Base-by-base conservation (phyloP, 495 filamentous ascomycete species). In the Neurospora tetraspora region DNA sequence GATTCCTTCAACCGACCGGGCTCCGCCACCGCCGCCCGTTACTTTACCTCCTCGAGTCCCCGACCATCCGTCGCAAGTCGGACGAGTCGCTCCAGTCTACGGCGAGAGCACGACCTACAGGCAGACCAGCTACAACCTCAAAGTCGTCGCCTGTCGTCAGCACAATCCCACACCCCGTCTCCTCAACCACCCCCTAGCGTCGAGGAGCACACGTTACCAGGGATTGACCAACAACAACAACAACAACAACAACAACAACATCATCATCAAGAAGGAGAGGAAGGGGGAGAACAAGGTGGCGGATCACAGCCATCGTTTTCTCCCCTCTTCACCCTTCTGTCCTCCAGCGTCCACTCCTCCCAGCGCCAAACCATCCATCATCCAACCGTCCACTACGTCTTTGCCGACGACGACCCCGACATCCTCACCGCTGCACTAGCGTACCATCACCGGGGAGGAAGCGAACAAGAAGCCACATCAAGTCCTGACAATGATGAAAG, bases 361-460 rank as follows among this genome's bases (percentile, higher is more conserved):
- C 71, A 71, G 59, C 73, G 74, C 12, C 76, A 78, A 69, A 86
- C 86, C 68, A 86, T 85, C 10, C 83, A 93, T 81, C 86, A 95
- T 81, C 94, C 96, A 74, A 89, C 86, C 47, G 89, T 97, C 3
- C 93, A 95, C 85, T 98, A 98, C 83, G 88, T 97, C 73, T 98
- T 97, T 83, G 87, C 86, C 74, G 91, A 94, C 77, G 93, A 97
- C 81, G 88, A 89, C 72, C 83, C 85, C 11, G 90, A 92, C 11
- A 83, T 91, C 61, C 80, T 93, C 39, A 91, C 91, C 8, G 79
- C 80, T 69, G 83, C 82, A 18, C 77, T 86, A 70, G 80, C 81
- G 39, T 82, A 83, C 39, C 77, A 84, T 72, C 78, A 83, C 59
- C 71, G 77, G 53, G 69, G 20, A 69, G 72, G 68, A 40, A 65